A percentile compares a stretch with the other conserved stretches of the same genome.
These are phyloP conservation scores for Vitis labrusca DNA, from an alignment of 164 flowering plant species.

Conservation along the genomic window DNA sequence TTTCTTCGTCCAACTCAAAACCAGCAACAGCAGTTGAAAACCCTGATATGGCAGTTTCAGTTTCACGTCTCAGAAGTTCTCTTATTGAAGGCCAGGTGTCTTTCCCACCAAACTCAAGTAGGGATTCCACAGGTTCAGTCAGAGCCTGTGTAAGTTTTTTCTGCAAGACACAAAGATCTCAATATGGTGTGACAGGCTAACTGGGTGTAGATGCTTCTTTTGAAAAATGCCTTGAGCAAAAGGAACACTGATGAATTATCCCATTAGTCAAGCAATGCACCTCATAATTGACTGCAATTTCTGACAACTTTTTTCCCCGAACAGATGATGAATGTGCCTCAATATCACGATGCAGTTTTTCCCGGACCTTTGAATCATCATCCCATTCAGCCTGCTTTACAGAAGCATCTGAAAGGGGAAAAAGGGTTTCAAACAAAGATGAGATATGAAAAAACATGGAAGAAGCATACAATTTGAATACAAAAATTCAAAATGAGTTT, in stretches of 20 bases:
- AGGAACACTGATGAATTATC: neutral
- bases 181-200: neutral
- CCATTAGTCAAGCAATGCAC: slow-evolving; percentile 26
- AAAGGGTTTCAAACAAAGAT: neutral
- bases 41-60: slow-evolving; percentile 47
- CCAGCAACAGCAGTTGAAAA: slow-evolving; percentile 43
- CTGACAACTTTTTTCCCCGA: slow-evolving; percentile 49
- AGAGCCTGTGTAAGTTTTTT: slow-evolving; percentile 48
- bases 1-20: slow-evolving; percentile 58
- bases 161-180: slow-evolving; percentile 27
- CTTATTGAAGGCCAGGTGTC: slow-evolving; percentile 74
- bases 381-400: slow-evolving; percentile 68
- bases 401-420: slow-evolving; percentile 48
- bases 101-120: slow-evolving; percentile 51
- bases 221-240: neutral
- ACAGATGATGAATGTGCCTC: slow-evolving; percentile 56
- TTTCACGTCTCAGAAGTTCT: slow-evolving; percentile 61
- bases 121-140: slow-evolving; percentile 49
- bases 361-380: slow-evolving; percentile 57
- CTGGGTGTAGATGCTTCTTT: too few species aligned
- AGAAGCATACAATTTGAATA: too few species aligned
- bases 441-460: neutral
- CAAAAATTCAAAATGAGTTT: neutral
- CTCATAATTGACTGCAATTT: slow-evolving; percentile 45
- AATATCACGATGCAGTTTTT: slow-evolving; percentile 69